These are phyloP conservation scores for Solanum megistacrolobum DNA, from an alignment of 257 asterid genomes.

Conservation along the genomic window DNA sequence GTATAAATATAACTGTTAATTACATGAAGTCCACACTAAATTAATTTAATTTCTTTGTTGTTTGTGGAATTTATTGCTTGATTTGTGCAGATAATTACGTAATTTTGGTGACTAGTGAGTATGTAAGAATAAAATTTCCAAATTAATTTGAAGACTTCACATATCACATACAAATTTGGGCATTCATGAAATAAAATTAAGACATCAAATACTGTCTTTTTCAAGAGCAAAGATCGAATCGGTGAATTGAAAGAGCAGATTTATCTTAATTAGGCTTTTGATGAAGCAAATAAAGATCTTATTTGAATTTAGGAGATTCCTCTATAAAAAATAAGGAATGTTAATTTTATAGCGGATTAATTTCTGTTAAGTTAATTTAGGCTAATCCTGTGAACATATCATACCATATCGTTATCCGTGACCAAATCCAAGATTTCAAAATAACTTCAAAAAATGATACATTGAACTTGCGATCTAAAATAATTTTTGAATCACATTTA, in stretches of 20 bases:
- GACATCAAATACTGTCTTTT: background rate
- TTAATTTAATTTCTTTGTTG: background rate
- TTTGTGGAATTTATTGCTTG: background rate
- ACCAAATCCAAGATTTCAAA: background rate
- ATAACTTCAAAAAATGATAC: background rate
- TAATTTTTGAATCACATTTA: background rate
- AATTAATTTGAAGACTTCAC: background rate
- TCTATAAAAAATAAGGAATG: background rate
- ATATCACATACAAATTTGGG: background rate
- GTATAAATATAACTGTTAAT: background rate
- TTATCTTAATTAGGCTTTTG: no score
- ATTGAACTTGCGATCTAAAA: no score
- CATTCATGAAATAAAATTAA: no score
- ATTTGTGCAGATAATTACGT: background rate
- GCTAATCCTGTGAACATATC: background rate
- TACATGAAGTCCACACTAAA: background rate
- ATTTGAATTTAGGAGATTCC: background rate
- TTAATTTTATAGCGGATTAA: no score
- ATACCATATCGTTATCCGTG: no score
- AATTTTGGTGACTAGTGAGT: background rate
- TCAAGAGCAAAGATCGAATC: accelerated
- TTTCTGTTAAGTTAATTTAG: background rate
- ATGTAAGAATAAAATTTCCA: background rate
- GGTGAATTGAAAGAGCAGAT: accelerated
- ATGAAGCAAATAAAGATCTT: no score